Percentiles rank a stretch among this genome's conserved stretches.
Evolutionary conservation across 306 rosid species (phyloP).

Genomic region (Quercus parvula): DNA sequence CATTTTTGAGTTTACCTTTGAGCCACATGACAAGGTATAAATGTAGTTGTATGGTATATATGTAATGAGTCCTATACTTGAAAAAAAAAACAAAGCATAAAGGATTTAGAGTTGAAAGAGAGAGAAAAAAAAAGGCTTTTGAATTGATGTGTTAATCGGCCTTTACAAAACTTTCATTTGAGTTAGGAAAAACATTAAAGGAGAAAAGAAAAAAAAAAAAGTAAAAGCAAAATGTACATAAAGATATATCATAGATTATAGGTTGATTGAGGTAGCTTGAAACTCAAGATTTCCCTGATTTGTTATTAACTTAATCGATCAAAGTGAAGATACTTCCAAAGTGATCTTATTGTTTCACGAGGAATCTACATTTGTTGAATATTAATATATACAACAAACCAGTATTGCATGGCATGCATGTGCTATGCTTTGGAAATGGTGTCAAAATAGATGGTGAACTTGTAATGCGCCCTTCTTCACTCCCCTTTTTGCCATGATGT

Average conservation of each 20-base stretch:
- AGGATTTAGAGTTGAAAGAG: slow-evolving; percentile 23
- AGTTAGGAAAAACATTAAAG: slow-evolving; percentile 35
- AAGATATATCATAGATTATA: slow-evolving; percentile 38
- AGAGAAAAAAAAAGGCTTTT: slow-evolving; percentile 41
- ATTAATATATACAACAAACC: neutral
- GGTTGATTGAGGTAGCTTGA: slow-evolving; percentile 48
- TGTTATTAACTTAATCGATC: slow-evolving; percentile 22
- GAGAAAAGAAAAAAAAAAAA: slow-evolving; percentile 30
- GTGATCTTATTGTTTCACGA: slow-evolving; percentile 34
- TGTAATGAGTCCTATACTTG: slow-evolving; percentile 3
- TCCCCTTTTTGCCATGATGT: no score
- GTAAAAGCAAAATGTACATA: slow-evolving; percentile 30
- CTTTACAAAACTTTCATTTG: slow-evolving; percentile 49
- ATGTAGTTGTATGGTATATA: neutral
- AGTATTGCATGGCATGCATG: slow-evolving; percentile 11
- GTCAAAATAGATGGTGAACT: neutral
- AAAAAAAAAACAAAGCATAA: slow-evolving; percentile 17
- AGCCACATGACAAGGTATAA: neutral
- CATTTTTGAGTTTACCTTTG: neutral
- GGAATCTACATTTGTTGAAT: slow-evolving; percentile 23
- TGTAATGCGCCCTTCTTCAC: neutral
- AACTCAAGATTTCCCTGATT: slow-evolving; percentile 48
- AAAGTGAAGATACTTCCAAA: slow-evolving; percentile 31
- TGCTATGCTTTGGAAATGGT: neutral
- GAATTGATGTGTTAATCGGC: slow-evolving; percentile 29